Evolutionary conservation across 2,329 filamentous ascomycete genomes (phyloP).

Genomic region (Sporothrix phasma): DNA sequence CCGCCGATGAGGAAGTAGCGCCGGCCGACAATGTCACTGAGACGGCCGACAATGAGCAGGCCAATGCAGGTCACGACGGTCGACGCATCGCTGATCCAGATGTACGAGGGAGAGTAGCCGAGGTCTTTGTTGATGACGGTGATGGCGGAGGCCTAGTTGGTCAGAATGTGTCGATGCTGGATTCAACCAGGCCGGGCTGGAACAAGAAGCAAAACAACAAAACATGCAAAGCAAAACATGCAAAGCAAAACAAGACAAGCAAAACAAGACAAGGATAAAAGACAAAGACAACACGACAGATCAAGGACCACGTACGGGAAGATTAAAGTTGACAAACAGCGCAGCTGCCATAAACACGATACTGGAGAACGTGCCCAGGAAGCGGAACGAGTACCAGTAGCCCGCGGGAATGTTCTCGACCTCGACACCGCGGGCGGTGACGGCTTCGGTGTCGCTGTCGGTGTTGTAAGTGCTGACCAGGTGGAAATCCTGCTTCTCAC

Average conservation of each 20-base stretch:
- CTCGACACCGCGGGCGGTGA: constrained; percentile 11
- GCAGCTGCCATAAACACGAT: constrained; percentile 11
- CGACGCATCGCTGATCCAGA: constrained; percentile 16
- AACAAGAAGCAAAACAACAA: too few relatives aligned
- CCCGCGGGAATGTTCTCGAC: constrained; percentile 13
- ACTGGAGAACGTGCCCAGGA: constrained; percentile 12
- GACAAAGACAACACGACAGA: background rate
- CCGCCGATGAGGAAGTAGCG: constrained; percentile 33
- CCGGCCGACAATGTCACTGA: constrained; percentile 32
- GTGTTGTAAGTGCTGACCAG: background rate
- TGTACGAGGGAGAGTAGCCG: constrained; percentile 11
- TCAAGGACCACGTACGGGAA: constrained; percentile 1
- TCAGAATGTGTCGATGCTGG: background rate
- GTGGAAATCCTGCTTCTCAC: constrained; percentile 3
- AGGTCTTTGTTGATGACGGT: constrained; percentile 16
- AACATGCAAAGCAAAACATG: background rate
- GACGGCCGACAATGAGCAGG: constrained; percentile 28
- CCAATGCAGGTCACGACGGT: constrained; percentile 22
- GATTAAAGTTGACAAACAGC: constrained; percentile 11
- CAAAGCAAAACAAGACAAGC: background rate
- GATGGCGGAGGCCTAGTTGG: constrained; percentile 11
- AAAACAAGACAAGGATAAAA: too few relatives aligned
- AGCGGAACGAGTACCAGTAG: constrained; percentile 15
- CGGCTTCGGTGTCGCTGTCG: constrained; percentile 8
- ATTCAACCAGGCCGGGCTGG: too few relatives aligned